phyloP scores from a whole-genome alignment of 176 grass and related monocot species.

The Typha latifolia region DNA sequence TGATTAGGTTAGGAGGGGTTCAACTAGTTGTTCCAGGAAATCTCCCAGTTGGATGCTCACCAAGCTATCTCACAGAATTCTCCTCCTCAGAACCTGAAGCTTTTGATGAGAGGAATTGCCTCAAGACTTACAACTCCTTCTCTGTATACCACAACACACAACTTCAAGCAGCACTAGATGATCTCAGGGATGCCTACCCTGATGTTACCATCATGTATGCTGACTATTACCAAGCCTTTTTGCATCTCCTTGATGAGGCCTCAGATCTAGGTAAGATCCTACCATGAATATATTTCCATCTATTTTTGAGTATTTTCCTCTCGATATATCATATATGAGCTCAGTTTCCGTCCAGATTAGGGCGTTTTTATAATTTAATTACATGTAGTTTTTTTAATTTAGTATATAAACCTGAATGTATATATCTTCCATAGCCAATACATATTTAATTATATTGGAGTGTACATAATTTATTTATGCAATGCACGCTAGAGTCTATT shows the following conservation, averaged over 20 bases:
- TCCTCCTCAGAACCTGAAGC: conserved; percentile 1
- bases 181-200: conserved; percentile 36
- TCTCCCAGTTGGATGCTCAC: conserved; percentile 77
- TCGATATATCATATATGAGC: no score
- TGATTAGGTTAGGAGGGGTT: conserved; percentile 54
- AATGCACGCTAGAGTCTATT: no score
- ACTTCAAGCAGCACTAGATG: conserved; percentile 37
- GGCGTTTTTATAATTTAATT: no score
- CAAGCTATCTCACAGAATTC: conserved; percentile 83
- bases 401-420: no score
- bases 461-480: no score
- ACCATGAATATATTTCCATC: background rate
- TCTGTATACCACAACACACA: conserved; percentile 59
- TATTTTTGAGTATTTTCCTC: background rate
- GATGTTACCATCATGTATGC: conserved; percentile 55
- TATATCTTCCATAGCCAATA: no score
- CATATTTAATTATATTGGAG: no score
- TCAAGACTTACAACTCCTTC: conserved; percentile 71
- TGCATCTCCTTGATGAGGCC: conserved; percentile 57
- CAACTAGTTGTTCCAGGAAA: conserved; percentile 68
- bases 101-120: conserved; percentile 49
- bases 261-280: conserved; percentile 25
- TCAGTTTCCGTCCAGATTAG: no score
- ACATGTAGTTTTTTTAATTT: no score
- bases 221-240: conserved; percentile 72